These are phyloP conservation scores for Takashimella tepidaria DNA, from an alignment of 1,284 basidiomycete genomes.

Conservation along the genomic window DNA sequence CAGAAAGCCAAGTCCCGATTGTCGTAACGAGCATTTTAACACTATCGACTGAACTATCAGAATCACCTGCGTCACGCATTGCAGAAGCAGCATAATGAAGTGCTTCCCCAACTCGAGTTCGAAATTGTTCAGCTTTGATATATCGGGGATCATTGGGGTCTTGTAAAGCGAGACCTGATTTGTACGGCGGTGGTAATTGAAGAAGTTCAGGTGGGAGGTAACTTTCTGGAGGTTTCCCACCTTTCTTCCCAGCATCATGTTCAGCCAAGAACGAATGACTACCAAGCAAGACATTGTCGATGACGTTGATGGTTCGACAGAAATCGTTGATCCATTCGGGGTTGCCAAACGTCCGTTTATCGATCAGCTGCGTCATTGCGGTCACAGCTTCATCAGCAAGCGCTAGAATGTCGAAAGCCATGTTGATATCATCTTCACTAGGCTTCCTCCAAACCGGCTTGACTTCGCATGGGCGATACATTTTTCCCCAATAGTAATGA, in stretches of 20 bases:
- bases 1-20: constrained; percentile 40
- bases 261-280: constrained; percentile 41
- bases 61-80: constrained; percentile 62
- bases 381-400: constrained; percentile 57
- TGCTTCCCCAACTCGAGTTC: constrained; percentile 64
- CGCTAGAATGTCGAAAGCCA: constrained; percentile 70
- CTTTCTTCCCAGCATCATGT: constrained; percentile 35
- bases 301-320: constrained; percentile 61
- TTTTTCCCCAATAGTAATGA: constrained; percentile 74
- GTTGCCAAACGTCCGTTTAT: constrained; percentile 53
- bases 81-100: constrained; percentile 64
- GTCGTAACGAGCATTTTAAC: constrained; percentile 55
- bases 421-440: constrained; percentile 57
- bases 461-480: constrained; percentile 74
- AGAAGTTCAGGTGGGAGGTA: constrained; percentile 57
- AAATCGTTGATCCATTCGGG: constrained; percentile 83
- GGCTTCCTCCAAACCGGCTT: constrained; percentile 77
- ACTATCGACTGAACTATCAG: constrained; percentile 91
- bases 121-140: constrained; percentile 59
- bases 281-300: constrained; percentile 35
- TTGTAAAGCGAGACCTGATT: constrained; percentile 68
- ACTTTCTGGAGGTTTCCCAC: constrained; percentile 28
- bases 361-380: constrained; percentile 63
- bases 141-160: constrained; percentile 73
- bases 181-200: constrained; percentile 58